phyloP scores from a whole-genome alignment of 495 filamentous ascomycete species.

The Parathielavia hyrcaniae region DNA sequence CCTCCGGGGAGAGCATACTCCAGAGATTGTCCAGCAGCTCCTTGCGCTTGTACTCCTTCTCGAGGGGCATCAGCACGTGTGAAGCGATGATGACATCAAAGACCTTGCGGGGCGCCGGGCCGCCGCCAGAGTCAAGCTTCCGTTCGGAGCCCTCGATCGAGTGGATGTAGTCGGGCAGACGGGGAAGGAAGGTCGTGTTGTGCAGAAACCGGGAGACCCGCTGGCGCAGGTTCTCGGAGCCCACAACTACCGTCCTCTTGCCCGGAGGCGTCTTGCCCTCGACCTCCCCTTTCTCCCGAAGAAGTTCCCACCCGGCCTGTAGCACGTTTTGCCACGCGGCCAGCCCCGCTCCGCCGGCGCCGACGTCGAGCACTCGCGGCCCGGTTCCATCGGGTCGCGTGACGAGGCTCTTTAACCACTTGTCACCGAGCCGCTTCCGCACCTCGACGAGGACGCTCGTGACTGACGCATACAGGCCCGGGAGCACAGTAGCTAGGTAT shows the following conservation, averaged over 20 bases:
- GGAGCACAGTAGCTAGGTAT: slow-evolving; percentile 71
- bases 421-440: slow-evolving; percentile 71
- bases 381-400: slow-evolving; percentile 56
- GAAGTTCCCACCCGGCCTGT: slow-evolving; percentile 67
- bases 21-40: slow-evolving; percentile 78
- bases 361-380: slow-evolving; percentile 77
- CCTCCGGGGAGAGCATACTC: slow-evolving; percentile 74
- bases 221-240: slow-evolving; percentile 54
- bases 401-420: slow-evolving; percentile 69
- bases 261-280: slow-evolving; percentile 35
- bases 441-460: slow-evolving; percentile 74
- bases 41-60: slow-evolving; percentile 67
- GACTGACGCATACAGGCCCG: slow-evolving; percentile 68
- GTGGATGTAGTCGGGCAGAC: slow-evolving; percentile 86
- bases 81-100: slow-evolving; percentile 89
- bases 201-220: slow-evolving; percentile 71
- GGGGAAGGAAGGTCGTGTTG: slow-evolving; percentile 86
- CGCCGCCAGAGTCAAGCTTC: slow-evolving; percentile 35
- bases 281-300: slow-evolving; percentile 47
- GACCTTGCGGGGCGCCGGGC: slow-evolving; percentile 56
- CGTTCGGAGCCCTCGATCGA: slow-evolving; percentile 38
- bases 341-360: slow-evolving; percentile 75
- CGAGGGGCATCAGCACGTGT: slow-evolving; percentile 66
- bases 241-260: slow-evolving; percentile 48
- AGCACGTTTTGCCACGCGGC: slow-evolving; percentile 80